phyloP scores from a whole-genome alignment of 2,329 filamentous ascomycete species.

The Spiromastix sp. region DNA sequence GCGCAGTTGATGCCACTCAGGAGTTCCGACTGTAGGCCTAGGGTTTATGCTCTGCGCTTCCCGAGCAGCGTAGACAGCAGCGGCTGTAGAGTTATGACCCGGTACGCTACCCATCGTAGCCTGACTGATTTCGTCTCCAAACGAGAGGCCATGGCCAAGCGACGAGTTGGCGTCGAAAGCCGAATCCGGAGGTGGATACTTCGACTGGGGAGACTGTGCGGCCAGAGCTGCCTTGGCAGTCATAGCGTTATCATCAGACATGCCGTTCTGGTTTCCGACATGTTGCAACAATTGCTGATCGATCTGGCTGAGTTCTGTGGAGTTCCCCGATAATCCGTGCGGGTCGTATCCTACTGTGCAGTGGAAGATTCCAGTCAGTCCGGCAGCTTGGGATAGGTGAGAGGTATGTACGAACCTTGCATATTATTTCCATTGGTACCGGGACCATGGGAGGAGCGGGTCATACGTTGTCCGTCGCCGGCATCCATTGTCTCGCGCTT shows the following conservation, averaged over 20 bases:
- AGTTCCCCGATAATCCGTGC: slow-evolving; percentile 26
- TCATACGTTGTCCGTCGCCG: slow-evolving; percentile 31
- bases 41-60: slow-evolving; percentile 42
- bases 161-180: slow-evolving; percentile 10
- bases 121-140: slow-evolving; percentile 31
- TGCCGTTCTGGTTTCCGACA: slow-evolving; percentile 44
- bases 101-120: slow-evolving; percentile 25
- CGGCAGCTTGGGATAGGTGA: no score
- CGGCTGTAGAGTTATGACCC: slow-evolving; percentile 46
- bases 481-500: slow-evolving; percentile 32
- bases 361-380: slow-evolving; percentile 9
- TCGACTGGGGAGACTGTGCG: slow-evolving; percentile 33
- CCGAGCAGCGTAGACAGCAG: slow-evolving; percentile 44
- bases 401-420: slow-evolving; percentile 19
- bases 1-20: slow-evolving; percentile 95
- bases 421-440: slow-evolving; percentile 19
- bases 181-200: slow-evolving; percentile 28
- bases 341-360: slow-evolving; percentile 22
- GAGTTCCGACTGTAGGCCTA: slow-evolving; percentile 87
- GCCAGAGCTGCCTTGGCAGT: slow-evolving; percentile 38
- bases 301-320: slow-evolving; percentile 30
- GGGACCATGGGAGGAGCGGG: slow-evolving; percentile 27
- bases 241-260: slow-evolving; percentile 36
- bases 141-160: slow-evolving; percentile 9
- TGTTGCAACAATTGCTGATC: slow-evolving; percentile 39